phyloP scores from a whole-genome alignment of 164 flowering plant species.

The Nymphaea colorata region DNA sequence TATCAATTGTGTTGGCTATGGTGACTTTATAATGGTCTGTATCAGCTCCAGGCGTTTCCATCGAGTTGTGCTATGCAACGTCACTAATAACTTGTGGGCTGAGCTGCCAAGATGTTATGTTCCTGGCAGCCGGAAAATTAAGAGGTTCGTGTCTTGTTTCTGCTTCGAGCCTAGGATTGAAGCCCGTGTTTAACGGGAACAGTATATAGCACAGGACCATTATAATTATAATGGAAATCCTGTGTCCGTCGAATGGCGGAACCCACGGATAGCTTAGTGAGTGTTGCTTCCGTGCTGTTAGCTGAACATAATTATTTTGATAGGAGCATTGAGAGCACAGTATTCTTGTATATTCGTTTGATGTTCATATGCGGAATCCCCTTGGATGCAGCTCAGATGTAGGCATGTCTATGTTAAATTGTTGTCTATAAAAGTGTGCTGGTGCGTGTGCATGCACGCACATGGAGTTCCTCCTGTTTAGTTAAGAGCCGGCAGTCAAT shows the following conservation, averaged over 20 bases:
- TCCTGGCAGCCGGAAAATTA: slow-evolving; percentile 21
- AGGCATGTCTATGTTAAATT: background rate
- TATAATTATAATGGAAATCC: background rate
- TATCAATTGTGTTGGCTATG: slow-evolving; percentile 51
- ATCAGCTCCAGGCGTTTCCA: slow-evolving; percentile 27
- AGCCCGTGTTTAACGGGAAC: slow-evolving; percentile 30
- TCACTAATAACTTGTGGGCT: slow-evolving; percentile 36
- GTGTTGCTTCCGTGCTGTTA: background rate
- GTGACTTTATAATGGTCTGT: slow-evolving; percentile 39
- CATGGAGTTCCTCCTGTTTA: background rate
- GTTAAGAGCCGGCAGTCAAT: too few relatives aligned
- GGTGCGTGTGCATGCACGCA: background rate
- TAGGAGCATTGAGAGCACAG: background rate
- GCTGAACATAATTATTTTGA: background rate
- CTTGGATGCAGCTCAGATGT: background rate
- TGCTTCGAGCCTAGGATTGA: slow-evolving; percentile 71
- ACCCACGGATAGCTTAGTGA: background rate
- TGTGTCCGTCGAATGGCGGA: background rate
- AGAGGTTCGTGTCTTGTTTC: slow-evolving; percentile 55
- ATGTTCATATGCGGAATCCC: background rate
- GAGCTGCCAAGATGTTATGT: slow-evolving; percentile 37
- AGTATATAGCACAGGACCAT: background rate
- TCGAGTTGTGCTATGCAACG: slow-evolving; percentile 30
- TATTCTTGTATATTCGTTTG: background rate
- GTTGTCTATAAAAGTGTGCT: background rate